Conservation (phyloP, 306 rosid genomes). For the Styphnolobium japonicum region DNA sequence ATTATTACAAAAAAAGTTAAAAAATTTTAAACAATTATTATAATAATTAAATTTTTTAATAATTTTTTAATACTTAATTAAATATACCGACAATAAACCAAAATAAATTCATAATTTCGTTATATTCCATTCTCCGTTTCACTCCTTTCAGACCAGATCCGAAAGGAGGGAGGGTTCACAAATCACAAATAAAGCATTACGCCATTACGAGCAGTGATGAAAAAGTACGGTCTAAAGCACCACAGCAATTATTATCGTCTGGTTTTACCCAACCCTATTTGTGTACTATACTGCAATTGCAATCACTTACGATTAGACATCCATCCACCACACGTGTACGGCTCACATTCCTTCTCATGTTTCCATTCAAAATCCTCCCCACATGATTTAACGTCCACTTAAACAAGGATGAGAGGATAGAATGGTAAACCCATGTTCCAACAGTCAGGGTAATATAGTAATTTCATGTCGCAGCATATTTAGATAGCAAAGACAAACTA, state of each 20-base stretch:
- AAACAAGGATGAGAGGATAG: too few species aligned
- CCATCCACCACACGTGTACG: constrained; percentile 37
- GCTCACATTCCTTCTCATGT: not conserved
- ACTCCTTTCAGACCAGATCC: too few species aligned
- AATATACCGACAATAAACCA: too few species aligned
- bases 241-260: constrained; percentile 30
- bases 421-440: not conserved
- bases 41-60: too few species aligned
- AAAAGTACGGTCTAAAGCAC: constrained; percentile 26
- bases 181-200: too few species aligned
- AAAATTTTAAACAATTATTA: too few species aligned
- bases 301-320: not conserved
- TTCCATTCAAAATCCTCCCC: not conserved
- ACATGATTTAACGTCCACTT: too few species aligned
- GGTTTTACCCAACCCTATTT: not conserved
- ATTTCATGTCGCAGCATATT: not conserved
- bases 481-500: constrained; percentile 18
- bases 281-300: not conserved
- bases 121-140: too few species aligned
- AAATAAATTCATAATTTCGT: too few species aligned
- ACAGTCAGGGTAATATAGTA: constrained; percentile 7
- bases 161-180: too few species aligned
- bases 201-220: constrained; percentile 25
- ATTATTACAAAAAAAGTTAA: too few species aligned
- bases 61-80: too few species aligned